phyloP scores from a whole-genome alignment of 2,329 filamentous ascomycete species.

The Botrytis hyacinthi region DNA sequence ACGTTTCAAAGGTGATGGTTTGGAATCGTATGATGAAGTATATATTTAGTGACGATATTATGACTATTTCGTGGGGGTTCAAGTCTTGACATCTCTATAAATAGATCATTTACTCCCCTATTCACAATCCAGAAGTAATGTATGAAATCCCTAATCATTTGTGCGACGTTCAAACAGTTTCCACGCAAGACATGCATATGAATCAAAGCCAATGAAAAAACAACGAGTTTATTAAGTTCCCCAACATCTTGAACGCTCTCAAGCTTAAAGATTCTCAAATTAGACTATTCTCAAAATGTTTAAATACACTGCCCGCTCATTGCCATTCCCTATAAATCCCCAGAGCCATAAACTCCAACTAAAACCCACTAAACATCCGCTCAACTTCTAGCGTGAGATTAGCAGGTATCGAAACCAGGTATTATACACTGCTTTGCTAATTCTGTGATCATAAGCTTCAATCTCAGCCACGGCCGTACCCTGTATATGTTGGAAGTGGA shows the following conservation, averaged over 20 bases:
- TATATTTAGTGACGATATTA: background rate
- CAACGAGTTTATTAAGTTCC: background rate
- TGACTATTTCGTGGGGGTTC: background rate
- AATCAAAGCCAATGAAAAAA: background rate
- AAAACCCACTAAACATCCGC: background rate
- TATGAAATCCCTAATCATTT: background rate
- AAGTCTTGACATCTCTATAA: background rate
- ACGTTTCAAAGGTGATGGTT: no score
- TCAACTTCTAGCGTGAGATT: background rate
- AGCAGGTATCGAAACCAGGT: background rate
- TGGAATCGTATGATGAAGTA: background rate
- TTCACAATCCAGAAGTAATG: background rate
- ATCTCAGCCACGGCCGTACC: background rate
- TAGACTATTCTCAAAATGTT: fast-evolving
- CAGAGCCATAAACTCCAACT: background rate
- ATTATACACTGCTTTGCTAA: background rate
- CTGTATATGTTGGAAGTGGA: background rate
- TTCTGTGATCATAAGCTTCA: background rate
- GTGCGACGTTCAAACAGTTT: background rate
- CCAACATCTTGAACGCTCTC: background rate
- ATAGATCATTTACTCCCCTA: background rate
- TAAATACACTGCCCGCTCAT: background rate
- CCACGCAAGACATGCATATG: background rate
- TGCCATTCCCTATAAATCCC: background rate
- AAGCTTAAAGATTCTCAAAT: fast-evolving